Base-by-base conservation (phyloP, 202 grass and related monocot genomes). In the Musa balbisiana region DNA sequence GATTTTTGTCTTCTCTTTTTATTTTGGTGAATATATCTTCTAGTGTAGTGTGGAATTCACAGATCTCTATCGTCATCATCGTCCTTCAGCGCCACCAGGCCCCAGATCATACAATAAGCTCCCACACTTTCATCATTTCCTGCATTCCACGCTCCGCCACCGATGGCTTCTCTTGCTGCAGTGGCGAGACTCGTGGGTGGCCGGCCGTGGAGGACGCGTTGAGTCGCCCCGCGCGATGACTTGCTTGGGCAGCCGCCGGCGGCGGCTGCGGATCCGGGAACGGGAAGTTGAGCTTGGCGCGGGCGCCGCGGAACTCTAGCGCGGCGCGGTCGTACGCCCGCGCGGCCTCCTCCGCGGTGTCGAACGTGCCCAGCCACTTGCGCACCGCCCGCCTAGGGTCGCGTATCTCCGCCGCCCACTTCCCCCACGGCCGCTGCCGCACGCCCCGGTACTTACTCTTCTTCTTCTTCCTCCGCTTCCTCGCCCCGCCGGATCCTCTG, bases 311-410 rank as follows among this genome's bases (percentile, higher is more conserved):
- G 74, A 91, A 91, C 77, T 91, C 85, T 53, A 90, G 10, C 63
- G 88, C 84, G 25, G 87, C 87, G 52, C 43, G 78, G 52, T 89
- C 87, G 78, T 89, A 89, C 0, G 87, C 87, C 27, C 11, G 69
- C 22, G 87, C 81, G 1, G 87, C 87, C 11, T 81, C 81, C 75
- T 89, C 87, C 10, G 84, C 83, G 0, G 83, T 89, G 81, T 83
- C 74, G 81, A 89, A 89, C 11, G 87, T 89, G 11, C 87, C 87
- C 0, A 91, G 85, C 88, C 88, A 91, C 88, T 87, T 87, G 56
- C 85, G 85, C 82, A 87, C 88, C 3, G 88, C 84, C 13, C 78
- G 77, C 51, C 77, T 52, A n/a, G 85, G 78, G 80, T 84, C 85
- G 58, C 83, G 87, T 80, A 73, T 88, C 85, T 79, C 89, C 51